Evolutionary conservation across 2,329 filamentous ascomycete genomes (phyloP).

Genomic region (Exophiala spinifera): DNA sequence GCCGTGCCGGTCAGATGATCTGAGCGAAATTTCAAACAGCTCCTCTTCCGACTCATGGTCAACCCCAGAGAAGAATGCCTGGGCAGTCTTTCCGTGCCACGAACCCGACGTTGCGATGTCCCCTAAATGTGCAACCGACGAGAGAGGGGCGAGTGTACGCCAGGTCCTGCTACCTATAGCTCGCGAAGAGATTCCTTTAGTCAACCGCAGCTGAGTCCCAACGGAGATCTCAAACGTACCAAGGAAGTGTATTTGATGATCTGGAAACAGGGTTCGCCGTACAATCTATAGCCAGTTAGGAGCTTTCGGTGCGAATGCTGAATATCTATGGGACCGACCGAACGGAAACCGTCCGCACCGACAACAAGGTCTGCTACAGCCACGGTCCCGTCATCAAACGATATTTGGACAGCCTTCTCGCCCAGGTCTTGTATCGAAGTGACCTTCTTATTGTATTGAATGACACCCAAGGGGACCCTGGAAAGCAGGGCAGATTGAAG

Average conservation of each 20-base stretch:
- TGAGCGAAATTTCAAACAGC: slow-evolving; percentile 40
- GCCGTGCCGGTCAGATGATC: slow-evolving; percentile 33
- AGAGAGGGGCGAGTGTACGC: slow-evolving; percentile 42
- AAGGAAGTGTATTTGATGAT: slow-evolving; percentile 47
- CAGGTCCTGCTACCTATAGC: slow-evolving; percentile 46
- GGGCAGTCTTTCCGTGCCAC: slow-evolving; percentile 44
- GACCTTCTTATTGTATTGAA: slow-evolving; percentile 48
- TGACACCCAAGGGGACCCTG: slow-evolving; percentile 42
- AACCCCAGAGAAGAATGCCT: slow-evolving; percentile 42
- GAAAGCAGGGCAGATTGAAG: slow-evolving; percentile 50
- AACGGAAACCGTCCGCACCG: slow-evolving; percentile 67
- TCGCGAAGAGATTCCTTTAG: slow-evolving; percentile 9
- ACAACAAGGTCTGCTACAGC: slow-evolving; percentile 60
- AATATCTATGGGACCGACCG: slow-evolving; percentile 33
- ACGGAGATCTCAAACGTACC: slow-evolving; percentile 21
- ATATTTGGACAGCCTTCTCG: slow-evolving; percentile 27
- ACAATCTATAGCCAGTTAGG: slow-evolving; percentile 35
- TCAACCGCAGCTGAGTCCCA: slow-evolving; percentile 1
- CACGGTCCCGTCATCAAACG: slow-evolving; percentile 44
- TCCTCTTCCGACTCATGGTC: slow-evolving; percentile 34
- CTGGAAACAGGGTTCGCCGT: slow-evolving; percentile 39
- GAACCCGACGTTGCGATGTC: slow-evolving; percentile 38
- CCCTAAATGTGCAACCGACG: slow-evolving; percentile 33
- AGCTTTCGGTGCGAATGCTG: background rate
- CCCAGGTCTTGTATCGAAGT: slow-evolving; percentile 28